phyloP scores from a whole-genome alignment of 805 yeast species.

The Lipomyces yamanashiensis region DNA sequence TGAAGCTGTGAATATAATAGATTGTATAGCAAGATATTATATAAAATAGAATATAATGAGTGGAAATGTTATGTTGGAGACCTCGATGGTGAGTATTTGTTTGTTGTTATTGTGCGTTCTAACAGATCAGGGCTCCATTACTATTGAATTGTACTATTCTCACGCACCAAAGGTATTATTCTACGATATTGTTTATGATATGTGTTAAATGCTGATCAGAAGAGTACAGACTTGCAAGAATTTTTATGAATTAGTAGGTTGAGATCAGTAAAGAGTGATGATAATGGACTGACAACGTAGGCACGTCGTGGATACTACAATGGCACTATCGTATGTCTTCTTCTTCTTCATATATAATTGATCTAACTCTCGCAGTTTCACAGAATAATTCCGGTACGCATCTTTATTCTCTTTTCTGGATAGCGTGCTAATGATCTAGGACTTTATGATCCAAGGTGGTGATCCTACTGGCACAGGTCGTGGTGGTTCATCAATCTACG shows the following conservation, averaged over 20 bases:
- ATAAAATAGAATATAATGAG: constrained; percentile 14
- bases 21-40: background rate
- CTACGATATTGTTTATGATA: background rate
- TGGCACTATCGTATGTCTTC: constrained; percentile 37
- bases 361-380: constrained; percentile 36
- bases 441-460: constrained; percentile 47
- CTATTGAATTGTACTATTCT: constrained; percentile 40
- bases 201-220: background rate
- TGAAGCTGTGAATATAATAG: background rate
- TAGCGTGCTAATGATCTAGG: constrained; percentile 17
- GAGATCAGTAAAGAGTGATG: background rate
- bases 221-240: constrained; percentile 35
- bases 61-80: constrained; percentile 30
- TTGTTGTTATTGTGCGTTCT: background rate
- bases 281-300: background rate
- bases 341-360: too few relatives aligned
- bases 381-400: constrained; percentile 38
- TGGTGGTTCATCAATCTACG: constrained; percentile 42
- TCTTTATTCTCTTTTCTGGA: background rate
- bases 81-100: constrained; percentile 30
- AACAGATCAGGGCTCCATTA: constrained; percentile 36
- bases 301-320: constrained; percentile 44
- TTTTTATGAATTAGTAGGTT: constrained; percentile 32
- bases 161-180: constrained; percentile 42
- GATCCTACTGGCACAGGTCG: constrained; percentile 46